Base-by-base conservation (phyloP, 139 green algal genomes). In the Chlorella sorokiniana region DNA sequence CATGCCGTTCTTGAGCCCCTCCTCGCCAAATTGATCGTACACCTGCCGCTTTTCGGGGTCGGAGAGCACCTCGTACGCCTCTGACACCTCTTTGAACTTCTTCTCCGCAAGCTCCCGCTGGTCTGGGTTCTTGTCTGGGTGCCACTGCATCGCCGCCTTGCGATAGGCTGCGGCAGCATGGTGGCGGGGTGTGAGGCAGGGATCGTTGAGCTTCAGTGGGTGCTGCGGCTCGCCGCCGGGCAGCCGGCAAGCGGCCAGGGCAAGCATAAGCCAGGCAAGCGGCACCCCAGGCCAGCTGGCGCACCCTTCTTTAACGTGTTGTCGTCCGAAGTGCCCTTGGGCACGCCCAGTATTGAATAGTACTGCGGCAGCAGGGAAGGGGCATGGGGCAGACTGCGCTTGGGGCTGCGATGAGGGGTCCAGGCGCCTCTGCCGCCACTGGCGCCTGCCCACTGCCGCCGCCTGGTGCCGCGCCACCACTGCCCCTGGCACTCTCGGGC, bases 41-140 rank as follows among this genome's bases (percentile, higher is more conserved):
- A 96, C 69, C 71, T 94, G 83, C 0, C 88, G 84, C 87, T 98
- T 98, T 29, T 97, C 69, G 18, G 92, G 82, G 76, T 98, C 95
- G 11, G 89, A 91, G 67, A 97, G 84, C 37, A 96, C 84, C 67
- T 97, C 94, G 51, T 96, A 98, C 0, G 94, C 94, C 79, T 97
- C 94, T 8, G 83, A 90, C 23, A 98, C 78, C 69, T 97, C 91
- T 62, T 98, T 97, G 81, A 96, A 96, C 84, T 95, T 94, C n/a
- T 88, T 83, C 56, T 93, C 86, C 7, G 92, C 91, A 18, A 75
- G 27, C 27, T 93, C 83, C 31, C 87, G 86, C 56, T 91, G 92
- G 52, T 95, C 87, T 0, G 83, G 86, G 86, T 95, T 95, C 73
- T 94, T 96, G 84, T 96, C 94, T 71, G 93, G 93, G 63, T 97